Percentiles rank a stretch among this genome's conserved stretches.
Evolutionary conservation across 306 rosid genomes (phyloP).

Genomic region (Betula pendula): DNA sequence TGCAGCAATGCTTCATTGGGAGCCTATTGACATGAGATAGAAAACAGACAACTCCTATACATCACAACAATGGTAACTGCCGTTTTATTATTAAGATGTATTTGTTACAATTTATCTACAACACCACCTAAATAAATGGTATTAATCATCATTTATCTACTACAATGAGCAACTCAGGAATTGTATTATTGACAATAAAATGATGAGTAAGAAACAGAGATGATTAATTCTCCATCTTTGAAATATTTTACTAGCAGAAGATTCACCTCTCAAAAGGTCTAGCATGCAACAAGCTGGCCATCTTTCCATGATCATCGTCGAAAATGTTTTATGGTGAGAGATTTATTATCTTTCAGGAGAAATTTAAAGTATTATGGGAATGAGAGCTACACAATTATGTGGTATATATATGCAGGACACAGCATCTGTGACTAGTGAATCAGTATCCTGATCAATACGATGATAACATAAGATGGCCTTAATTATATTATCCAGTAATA

Average conservation of each 20-base stretch:
- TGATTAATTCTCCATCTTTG: neutral
- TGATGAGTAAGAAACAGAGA: neutral
- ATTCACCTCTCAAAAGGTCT: neutral
- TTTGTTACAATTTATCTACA: neutral
- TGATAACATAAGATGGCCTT: neutral
- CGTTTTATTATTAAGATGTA: neutral
- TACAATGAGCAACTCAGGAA: neutral
- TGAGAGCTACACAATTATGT: neutral
- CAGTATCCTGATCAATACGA: neutral
- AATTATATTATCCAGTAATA: neutral
- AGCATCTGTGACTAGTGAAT: neutral
- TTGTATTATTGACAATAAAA: neutral
- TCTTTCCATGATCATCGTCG: neutral
- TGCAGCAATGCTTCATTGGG: conserved; percentile 52
- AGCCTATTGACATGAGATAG: conserved; percentile 25
- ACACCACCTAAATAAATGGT: neutral
- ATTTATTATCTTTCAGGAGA: neutral
- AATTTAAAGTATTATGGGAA: neutral
- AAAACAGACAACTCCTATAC: neutral
- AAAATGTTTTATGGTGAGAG: neutral
- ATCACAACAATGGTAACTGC: neutral
- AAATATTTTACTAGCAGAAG: neutral
- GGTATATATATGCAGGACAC: neutral
- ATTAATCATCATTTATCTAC: neutral
- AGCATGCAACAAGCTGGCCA: neutral